Evolutionary conservation across 2,329 filamentous ascomycete species (phyloP), one percentile per base, ranked within the genome.

Genomic region (Fusarium xylarioides): DNA sequence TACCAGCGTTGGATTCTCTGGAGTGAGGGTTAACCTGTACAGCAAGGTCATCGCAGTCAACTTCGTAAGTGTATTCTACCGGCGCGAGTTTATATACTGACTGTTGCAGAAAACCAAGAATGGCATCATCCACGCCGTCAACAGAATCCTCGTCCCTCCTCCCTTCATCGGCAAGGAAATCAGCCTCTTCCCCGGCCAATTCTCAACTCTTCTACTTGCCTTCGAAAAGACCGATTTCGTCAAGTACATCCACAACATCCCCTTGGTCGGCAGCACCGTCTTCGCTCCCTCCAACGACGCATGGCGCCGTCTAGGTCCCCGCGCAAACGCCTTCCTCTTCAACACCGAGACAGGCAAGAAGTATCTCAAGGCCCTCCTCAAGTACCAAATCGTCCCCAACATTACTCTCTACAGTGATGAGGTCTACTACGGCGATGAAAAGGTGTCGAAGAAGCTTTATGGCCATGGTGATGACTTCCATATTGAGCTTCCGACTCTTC

Each of bases 361-460:
- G 80, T 97, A 94, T 79, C 88, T 98, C 23, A 90, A 89, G 73
- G 93, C 93, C 0, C 84, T 97, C 50, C 85, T 97, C 21, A 86
- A 93, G 83, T 97, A 97, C 79, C 93, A 95, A 77, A 87, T 95
- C 54, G 92, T 92, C 3, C 87, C 90, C 46, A 90, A 93, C 77
- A 87, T 91, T 66, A 95, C 93, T 0, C 83, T 97, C 0, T 98
- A 97, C 85, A 93, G 92, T 11, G 95, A 97, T 79, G 92, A 91
- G 10, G 93, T 91, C 79, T 96, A 95, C 83, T 80, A 81, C n/a
- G 73, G 70, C 55, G 70, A 76, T 19, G 50, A 76, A 76, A n/a
- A 66, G 62, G 11, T 72, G 2, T 76, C 76, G 7, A 79, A 78
- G n/a, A 75, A 80, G 2, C 75, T 78, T 3, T 30, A 35, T 16